A percentile compares a stretch with the other conserved stretches of the same genome.
Evolutionary conservation across 1,284 basidiomycete species (phyloP).

Genomic region (Taiwanofungus camphoratus): DNA sequence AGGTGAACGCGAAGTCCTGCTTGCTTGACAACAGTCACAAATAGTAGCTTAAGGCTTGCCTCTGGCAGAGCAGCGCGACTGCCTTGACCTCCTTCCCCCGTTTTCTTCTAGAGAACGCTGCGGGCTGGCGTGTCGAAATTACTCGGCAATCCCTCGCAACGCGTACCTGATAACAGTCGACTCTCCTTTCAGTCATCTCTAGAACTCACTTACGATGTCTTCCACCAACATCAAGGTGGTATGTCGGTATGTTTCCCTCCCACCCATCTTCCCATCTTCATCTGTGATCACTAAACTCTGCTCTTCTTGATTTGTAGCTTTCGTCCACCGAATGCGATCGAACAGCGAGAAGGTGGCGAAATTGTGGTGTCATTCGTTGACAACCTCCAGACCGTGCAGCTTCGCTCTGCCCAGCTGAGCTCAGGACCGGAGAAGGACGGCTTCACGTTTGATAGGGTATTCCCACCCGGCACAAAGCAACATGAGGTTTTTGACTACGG

Average conservation of each 20-base stretch:
- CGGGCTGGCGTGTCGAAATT: slow-evolving; percentile 14
- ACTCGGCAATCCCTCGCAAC: slow-evolving; percentile 14
- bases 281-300: background rate
- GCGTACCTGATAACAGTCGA: slow-evolving; percentile 10
- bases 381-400: slow-evolving; percentile 75
- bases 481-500: slow-evolving; percentile 98
- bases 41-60: slow-evolving; percentile 14
- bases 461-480: slow-evolving; percentile 90
- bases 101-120: slow-evolving; percentile 18
- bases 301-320: slow-evolving; percentile 54
- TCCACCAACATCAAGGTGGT: slow-evolving; percentile 91
- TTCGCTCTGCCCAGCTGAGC: slow-evolving; percentile 63
- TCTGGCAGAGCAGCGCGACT: slow-evolving; percentile 3
- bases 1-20: too few relatives aligned
- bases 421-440: slow-evolving; percentile 85
- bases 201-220: slow-evolving; percentile 43
- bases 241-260: slow-evolving; percentile 64
- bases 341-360: slow-evolving; percentile 86
- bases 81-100: slow-evolving; percentile 13
- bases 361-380: slow-evolving; percentile 90
- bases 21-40: slow-evolving; percentile 26
- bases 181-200: slow-evolving; percentile 14
- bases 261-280: background rate
- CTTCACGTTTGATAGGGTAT: slow-evolving; percentile 97
- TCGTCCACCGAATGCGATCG: slow-evolving; percentile 91